Evolutionary conservation across 495 filamentous ascomycete species (phyloP).

Genomic region (Podospora anserina): DNA sequence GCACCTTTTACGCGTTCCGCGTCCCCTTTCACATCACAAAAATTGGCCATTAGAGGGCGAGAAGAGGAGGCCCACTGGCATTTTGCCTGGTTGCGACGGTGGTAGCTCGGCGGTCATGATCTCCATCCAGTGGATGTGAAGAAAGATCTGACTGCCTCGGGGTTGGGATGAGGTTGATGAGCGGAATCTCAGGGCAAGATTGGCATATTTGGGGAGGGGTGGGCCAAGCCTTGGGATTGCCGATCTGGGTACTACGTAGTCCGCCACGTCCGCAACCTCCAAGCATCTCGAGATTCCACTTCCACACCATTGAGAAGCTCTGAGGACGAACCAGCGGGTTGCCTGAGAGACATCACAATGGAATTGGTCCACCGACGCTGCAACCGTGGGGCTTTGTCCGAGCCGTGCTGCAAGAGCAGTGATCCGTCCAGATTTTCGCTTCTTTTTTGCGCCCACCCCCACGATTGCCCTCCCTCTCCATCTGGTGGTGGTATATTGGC

Average conservation of each 20-base stretch:
- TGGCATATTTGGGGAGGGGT: background rate
- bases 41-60: background rate
- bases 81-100: background rate
- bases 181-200: background rate
- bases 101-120: constrained; percentile 5
- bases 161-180: background rate
- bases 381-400: no score
- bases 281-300: background rate
- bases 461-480: background rate
- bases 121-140: background rate
- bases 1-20: constrained; percentile 14
- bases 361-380: no score
- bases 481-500: background rate
- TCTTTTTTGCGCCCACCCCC: background rate
- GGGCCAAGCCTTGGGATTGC: constrained; percentile 6
- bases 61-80: background rate
- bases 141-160: background rate
- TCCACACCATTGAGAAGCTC: background rate
- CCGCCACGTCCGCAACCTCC: constrained; percentile 3
- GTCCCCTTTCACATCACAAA: background rate
- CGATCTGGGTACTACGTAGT: constrained; percentile 15
- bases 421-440: background rate
- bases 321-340: background rate
- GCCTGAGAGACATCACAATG: background rate
- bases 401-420: background rate